Evolutionary conservation across 768 basidiomycete genomes (phyloP).

Genomic region (Psilocybe cyanescens): DNA sequence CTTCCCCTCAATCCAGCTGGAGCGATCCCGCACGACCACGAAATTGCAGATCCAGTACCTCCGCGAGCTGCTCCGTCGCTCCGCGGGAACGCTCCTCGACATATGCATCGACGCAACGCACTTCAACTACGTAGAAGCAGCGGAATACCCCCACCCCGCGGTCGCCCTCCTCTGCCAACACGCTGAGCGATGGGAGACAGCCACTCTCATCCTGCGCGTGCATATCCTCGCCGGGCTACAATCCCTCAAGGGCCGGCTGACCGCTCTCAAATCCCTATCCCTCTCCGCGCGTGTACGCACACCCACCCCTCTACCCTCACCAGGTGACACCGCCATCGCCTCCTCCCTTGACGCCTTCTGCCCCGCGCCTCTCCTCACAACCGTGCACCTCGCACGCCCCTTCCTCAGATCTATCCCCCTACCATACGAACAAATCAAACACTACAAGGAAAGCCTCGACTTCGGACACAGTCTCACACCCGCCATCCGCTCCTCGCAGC

Average conservation of each 20-base stretch:
- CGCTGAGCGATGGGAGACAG: slow-evolving; percentile 9
- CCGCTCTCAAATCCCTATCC: background rate
- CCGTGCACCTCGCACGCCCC: no score
- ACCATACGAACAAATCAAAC: no score
- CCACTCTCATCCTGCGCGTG: background rate
- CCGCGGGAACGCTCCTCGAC: background rate
- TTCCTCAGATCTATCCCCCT: no score
- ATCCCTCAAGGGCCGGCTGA: background rate
- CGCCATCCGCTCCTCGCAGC: no score
- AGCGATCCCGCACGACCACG: background rate
- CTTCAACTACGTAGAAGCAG: background rate
- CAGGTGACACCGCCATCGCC: no score
- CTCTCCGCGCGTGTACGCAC: background rate
- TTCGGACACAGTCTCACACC: no score
- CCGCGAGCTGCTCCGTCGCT: background rate
- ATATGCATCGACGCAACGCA: background rate
- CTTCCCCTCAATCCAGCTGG: background rate
- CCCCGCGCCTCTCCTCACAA: no score
- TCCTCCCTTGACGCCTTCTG: no score
- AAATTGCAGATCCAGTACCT: background rate
- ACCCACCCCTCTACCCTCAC: no score
- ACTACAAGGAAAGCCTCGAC: no score
- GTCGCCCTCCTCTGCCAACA: slow-evolving; percentile 1
- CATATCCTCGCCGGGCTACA: background rate
- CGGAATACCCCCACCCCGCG: background rate